Evolutionary conservation across 495 filamentous ascomycete genomes (phyloP).

Genomic region (Aspergillus nidulans): DNA sequence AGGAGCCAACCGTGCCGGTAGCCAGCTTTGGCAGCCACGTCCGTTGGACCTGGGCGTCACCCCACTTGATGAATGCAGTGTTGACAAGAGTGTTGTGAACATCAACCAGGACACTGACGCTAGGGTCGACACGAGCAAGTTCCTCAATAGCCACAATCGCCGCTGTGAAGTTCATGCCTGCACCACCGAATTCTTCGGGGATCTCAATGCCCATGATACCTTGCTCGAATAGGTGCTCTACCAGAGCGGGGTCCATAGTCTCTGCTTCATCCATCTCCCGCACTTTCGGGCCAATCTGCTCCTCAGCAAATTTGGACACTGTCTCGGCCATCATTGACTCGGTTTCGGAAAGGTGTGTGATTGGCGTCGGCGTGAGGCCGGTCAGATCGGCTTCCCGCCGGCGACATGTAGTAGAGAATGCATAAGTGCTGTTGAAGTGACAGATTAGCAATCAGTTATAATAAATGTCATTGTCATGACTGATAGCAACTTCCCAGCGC

Average conservation of each 20-base stretch:
- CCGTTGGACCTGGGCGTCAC: conserved; percentile 65
- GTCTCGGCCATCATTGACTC: conserved; percentile 84
- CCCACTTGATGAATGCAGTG: conserved; percentile 86
- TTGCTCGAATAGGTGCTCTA: conserved; percentile 95
- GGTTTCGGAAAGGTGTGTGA: conserved; percentile 87
- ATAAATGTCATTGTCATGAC: not conserved
- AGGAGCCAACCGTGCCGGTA: conserved; percentile 87
- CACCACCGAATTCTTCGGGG: conserved; percentile 91
- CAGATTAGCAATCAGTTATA: conserved; percentile 4
- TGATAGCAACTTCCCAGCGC: too few species aligned
- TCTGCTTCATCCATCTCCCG: conserved; percentile 98
- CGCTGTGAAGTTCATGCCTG: conserved; percentile 97
- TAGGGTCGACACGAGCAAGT: conserved; percentile 88
- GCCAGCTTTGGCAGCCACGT: conserved; percentile 85
- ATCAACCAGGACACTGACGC: conserved; percentile 87
- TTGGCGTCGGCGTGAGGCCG: conserved; percentile 80
- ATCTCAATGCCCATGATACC: conserved; percentile 97
- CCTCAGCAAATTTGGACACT: conserved; percentile 85
- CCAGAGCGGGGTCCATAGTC: conserved; percentile 79
- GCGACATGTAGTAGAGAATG: conserved; percentile 65
- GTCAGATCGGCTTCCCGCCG: conserved; percentile 60
- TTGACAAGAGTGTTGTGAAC: conserved; percentile 98
- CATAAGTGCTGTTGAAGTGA: conserved; percentile 47
- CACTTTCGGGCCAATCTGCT: conserved; percentile 84
- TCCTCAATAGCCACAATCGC: conserved; percentile 97